Base-by-base conservation (phyloP, 73 alveolate species). In the Halteria grandinella region DNA sequence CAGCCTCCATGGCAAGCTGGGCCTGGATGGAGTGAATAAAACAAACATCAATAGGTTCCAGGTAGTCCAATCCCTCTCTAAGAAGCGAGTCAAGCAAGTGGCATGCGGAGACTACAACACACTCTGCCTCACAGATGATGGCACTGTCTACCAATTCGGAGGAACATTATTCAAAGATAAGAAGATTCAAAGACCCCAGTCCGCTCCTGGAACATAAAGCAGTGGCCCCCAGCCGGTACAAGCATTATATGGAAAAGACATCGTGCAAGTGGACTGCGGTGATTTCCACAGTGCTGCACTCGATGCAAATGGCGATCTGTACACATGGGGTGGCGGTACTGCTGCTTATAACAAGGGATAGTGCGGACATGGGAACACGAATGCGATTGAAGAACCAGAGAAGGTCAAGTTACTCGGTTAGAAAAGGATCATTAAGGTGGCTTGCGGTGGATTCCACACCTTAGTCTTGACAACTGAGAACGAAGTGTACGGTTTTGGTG, bases 311-410 rank as follows among this genome's bases (percentile, higher is more conserved):
- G 98, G 98, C 21, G 95, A 89, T 37, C 76, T 96, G 50, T 96
- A 93, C 76, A 74, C 98, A 0, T 96, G 99, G 99, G 99, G 99
- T 45, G 99, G 99, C 27, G 99, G 99, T 39, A 98, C 98, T 11
- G 88, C 85, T 29, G 89, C 94, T 37, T 96, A 94, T 69, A 96
- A 96, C 79, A 87, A 89, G 79, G 99, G 99, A 1, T 92, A 96
- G 75, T 93, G 98, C 74, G 99, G 99, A 1, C 97, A 90, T 57
- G 99, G 99, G 0, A 76, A 89, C 34, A 74, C 55, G 18, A 92
- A 94, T 51, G 98, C 92, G 51, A 59, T 80, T 0, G 97, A 88
- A 41, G 49, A 39, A 21, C 98, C 99, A 14, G 69, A 82, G 78
- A 79, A 78, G 58, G 91, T 91, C 4, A 88, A 89, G 34, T 78